These are phyloP conservation scores for Penicillium sp. DNA, from an alignment of 2,329 filamentous ascomycete genomes.

Conservation along the genomic window DNA sequence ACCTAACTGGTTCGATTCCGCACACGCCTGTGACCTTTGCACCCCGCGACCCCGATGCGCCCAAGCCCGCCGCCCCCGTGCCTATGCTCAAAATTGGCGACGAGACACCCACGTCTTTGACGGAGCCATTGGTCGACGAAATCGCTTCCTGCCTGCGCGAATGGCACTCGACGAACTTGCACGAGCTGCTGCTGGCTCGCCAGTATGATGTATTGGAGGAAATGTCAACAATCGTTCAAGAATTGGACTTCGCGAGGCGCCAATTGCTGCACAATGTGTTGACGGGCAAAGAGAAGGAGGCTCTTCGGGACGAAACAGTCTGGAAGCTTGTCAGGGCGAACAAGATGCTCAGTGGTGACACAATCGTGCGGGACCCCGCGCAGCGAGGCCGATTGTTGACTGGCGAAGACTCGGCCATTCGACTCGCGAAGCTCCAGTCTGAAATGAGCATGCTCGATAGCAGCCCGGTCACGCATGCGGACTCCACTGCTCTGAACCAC, in stretches of 20 bases:
- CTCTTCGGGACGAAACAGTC: conserved; percentile 82
- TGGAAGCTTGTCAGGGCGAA: conserved; percentile 96
- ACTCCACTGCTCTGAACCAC: conserved; percentile 71
- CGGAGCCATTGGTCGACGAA: conserved; percentile 93
- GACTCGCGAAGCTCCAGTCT: conserved; percentile 87
- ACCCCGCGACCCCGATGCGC: conserved; percentile 62
- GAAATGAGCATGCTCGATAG: conserved; percentile 92
- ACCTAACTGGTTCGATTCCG: conserved; percentile 34
- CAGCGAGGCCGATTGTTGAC: conserved; percentile 84
- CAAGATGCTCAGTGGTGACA: conserved; percentile 88
- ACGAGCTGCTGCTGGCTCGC: conserved; percentile 81
- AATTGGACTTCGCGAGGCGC: conserved; percentile 81
- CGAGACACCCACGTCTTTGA: conserved; percentile 84
- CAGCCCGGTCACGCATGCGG: conserved; percentile 67
- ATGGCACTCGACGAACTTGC: conserved; percentile 97
- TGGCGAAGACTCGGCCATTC: conserved; percentile 88
- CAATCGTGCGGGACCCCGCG: conserved; percentile 88
- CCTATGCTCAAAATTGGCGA: conserved; percentile 98
- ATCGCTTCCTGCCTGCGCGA: conserved; percentile 95
- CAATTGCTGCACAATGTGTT: conserved; percentile 94
- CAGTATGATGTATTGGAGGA: conserved; percentile 80
- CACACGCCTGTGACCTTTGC: conserved; percentile 37
- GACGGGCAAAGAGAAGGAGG: conserved; percentile 79
- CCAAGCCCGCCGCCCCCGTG: conserved; percentile 83
- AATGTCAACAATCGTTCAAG: conserved; percentile 75